Conservation (phyloP, 2,329 filamentous ascomycete species). For the Beauveria asiatica region DNA sequence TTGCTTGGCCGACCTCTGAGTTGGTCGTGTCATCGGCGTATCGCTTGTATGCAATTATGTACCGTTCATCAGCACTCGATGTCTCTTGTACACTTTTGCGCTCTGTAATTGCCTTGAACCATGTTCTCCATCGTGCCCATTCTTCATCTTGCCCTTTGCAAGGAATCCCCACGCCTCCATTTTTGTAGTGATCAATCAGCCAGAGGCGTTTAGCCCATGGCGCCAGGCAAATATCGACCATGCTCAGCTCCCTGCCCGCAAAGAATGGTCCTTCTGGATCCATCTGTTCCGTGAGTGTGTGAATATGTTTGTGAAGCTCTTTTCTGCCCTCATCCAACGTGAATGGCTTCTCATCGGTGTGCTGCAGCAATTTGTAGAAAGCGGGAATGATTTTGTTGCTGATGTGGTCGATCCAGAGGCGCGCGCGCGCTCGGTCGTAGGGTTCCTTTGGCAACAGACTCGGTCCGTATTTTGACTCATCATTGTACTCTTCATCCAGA, state of each 20-base stretch:
- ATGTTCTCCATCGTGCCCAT: conserved; percentile 59
- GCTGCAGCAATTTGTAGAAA: conserved; percentile 56
- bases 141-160: conserved; percentile 41
- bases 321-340: conserved; percentile 43
- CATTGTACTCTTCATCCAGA: conserved; percentile 60
- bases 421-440: conserved; percentile 55
- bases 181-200: conserved; percentile 68
- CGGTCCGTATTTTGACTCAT: conserved; percentile 31
- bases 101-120: conserved; percentile 49
- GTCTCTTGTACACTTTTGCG: conserved; percentile 59
- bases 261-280: conserved; percentile 53
- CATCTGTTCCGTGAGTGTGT: conserved; percentile 55
- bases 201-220: conserved; percentile 67
- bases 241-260: conserved; percentile 49
- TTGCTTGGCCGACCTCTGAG: conserved; percentile 53
- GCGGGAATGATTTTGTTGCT: conserved; percentile 57
- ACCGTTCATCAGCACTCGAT: conserved; percentile 58
- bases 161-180: conserved; percentile 41
- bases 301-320: conserved; percentile 51
- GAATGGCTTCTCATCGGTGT: conserved; percentile 40
- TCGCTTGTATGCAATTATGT: conserved; percentile 58
- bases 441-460: conserved; percentile 50
- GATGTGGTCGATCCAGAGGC: conserved; percentile 70
- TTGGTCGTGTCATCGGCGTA: conserved; percentile 59
- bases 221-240: conserved; percentile 63